Base-by-base conservation (phyloP, 495 filamentous ascomycete genomes). In the Talaromyces borbonicus region DNA sequence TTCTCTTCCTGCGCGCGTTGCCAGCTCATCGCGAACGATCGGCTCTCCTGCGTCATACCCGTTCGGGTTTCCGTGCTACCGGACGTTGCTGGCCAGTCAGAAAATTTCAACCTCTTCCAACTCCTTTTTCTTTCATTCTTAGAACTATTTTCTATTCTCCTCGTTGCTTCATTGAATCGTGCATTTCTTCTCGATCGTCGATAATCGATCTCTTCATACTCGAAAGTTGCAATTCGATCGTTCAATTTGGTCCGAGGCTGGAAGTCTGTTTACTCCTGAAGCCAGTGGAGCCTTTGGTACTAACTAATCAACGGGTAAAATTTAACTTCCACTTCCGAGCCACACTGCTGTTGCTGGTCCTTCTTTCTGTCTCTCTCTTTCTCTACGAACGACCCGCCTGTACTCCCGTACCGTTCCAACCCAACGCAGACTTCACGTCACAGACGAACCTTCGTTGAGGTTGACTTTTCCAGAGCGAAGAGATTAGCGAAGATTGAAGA, bases 391-490 rank as follows among this genome's bases (percentile, higher is more conserved):
- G 35, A 38, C 35, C 35, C 38, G 23, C 37, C 36, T 24, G 38
- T 14, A 26, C 38, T 23, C 37, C 36, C 24, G 38, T 14, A 26
- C 38, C 38, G 22, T 41, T 41, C 38, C 38, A n/a, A n/a, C n/a
- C n/a, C n/a, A n/a, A 41, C 38, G 38, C 38, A 41, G 38, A 41
- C 38, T 23, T 41, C 38, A 41, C 38, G 38, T 41, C 38, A 41
- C 35, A 38, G 22, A 38, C 35, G 35, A 16, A 16, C 5, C 11
- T 29, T 38, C 35, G n/a, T n/a, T n/a, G n/a, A n/a, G n/a, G n/a
- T n/a, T 38, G 16, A 9, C 35, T 15, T 38, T 20, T 38, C 8
- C 57, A 51, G 50, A 42, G 31, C 31, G 48, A 32, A 18, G 32
- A 36, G 12, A 25, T 15, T 18, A 31, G 20, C 15, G n/a, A 20